phyloP scores from a whole-genome alignment of 2,329 filamentous ascomycete genomes.

The Penicillium thymicola region DNA sequence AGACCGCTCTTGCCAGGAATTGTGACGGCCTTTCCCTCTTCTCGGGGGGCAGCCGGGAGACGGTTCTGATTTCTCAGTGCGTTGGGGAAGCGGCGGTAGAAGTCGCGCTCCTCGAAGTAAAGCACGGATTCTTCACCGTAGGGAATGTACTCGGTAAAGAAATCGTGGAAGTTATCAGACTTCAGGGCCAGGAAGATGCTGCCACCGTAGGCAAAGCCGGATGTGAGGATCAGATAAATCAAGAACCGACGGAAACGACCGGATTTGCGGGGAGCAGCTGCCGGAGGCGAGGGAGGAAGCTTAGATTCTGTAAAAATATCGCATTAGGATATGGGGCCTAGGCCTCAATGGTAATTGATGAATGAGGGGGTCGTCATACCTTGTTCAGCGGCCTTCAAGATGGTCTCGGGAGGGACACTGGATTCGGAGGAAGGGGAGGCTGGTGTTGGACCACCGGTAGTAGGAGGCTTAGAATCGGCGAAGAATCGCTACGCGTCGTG shows the following conservation, averaged over 20 bases:
- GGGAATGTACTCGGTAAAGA: slow-evolving; percentile 96
- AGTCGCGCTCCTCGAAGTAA: slow-evolving; percentile 93
- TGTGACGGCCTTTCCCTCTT: slow-evolving; percentile 68
- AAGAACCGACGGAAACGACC: slow-evolving; percentile 75
- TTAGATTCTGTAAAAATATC: slow-evolving; percentile 38
- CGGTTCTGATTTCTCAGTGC: slow-evolving; percentile 49
- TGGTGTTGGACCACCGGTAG: slow-evolving; percentile 41
- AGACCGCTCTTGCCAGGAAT: slow-evolving; percentile 84
- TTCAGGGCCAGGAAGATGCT: slow-evolving; percentile 90
- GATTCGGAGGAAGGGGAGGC: slow-evolving; percentile 44
- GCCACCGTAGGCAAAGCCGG: slow-evolving; percentile 75
- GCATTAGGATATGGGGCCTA: slow-evolving; percentile 25
- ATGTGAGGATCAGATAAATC: slow-evolving; percentile 71
- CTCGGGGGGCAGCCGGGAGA: slow-evolving; percentile 30
- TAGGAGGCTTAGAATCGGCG: slow-evolving; percentile 46
- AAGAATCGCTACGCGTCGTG: slow-evolving; percentile 46
- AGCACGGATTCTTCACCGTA: slow-evolving; percentile 92
- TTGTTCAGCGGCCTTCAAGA: slow-evolving; percentile 43
- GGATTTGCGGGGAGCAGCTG: slow-evolving; percentile 59
- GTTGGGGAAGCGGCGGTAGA: slow-evolving; percentile 75
- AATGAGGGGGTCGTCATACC: slow-evolving; percentile 21
- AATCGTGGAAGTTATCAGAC: slow-evolving; percentile 98
- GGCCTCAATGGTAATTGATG: slow-evolving; percentile 5
- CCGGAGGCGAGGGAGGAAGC: slow-evolving; percentile 38
- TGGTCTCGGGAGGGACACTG: slow-evolving; percentile 49